phyloP scores from a whole-genome alignment of 2,329 filamentous ascomycete genomes.

The Neopestalotiopsis clavispora region DNA sequence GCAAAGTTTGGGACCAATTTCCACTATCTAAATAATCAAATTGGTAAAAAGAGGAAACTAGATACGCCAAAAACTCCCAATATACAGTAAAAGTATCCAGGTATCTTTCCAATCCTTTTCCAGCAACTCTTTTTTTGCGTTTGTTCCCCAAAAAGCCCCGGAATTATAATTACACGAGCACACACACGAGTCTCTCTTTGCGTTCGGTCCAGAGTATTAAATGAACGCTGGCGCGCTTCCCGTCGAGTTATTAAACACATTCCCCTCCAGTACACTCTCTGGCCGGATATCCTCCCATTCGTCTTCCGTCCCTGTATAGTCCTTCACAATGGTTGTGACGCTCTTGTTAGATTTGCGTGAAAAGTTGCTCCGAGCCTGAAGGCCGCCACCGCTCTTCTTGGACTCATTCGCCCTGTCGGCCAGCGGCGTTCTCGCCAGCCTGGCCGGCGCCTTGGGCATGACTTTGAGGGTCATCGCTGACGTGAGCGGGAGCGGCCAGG shows the following conservation, averaged over 20 bases:
- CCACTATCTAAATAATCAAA: too few species aligned
- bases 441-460: slow-evolving; percentile 17
- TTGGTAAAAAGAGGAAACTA: background rate
- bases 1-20: too few species aligned
- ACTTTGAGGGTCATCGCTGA: background rate
- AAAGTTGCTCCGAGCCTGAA: background rate
- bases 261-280: background rate
- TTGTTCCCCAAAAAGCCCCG: background rate
- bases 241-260: background rate
- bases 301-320: slow-evolving; percentile 15
- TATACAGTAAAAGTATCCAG: background rate
- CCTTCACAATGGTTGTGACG: slow-evolving; percentile 1
- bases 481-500: slow-evolving; percentile 8
- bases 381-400: background rate
- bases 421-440: slow-evolving; percentile 10
- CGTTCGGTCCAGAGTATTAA: background rate
- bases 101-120: background rate
- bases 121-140: background rate
- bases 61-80: background rate
- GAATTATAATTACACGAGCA: background rate
- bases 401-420: slow-evolving; percentile 14
- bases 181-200: background rate
- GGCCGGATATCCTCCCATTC: slow-evolving; percentile 20
- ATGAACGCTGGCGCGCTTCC: slow-evolving; percentile 18
- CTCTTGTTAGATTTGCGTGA: slow-evolving; percentile 10